These are phyloP conservation scores for Rosa rugosa DNA, from an alignment of 306 rosid species.

Conservation along the genomic window DNA sequence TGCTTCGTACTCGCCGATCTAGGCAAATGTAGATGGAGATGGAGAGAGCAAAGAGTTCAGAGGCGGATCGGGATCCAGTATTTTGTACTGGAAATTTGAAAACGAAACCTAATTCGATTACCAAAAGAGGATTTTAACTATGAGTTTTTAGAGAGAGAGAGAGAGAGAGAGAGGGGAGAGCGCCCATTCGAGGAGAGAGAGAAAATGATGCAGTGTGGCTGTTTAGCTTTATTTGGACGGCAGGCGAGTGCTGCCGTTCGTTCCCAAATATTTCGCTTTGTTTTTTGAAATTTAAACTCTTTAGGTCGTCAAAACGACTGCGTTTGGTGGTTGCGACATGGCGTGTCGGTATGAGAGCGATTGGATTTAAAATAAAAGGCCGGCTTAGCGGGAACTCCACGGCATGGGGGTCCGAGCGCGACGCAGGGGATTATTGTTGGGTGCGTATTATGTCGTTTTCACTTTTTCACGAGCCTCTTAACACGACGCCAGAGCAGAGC, in stretches of 20 bases:
- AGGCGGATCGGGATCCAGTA: slow-evolving; percentile 28
- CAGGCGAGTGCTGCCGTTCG: background rate
- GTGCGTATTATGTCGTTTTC: slow-evolving; percentile 20
- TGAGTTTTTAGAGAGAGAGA: background rate
- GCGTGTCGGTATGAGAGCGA: slow-evolving; percentile 24
- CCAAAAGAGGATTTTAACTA: background rate
- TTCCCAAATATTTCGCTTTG: background rate
- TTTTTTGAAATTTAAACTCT: background rate
- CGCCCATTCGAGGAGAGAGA: slow-evolving; percentile 23
- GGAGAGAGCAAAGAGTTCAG: background rate
- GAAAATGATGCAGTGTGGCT: slow-evolving; percentile 19
- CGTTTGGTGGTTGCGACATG: slow-evolving; percentile 10
- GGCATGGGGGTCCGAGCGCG: slow-evolving; percentile 9
- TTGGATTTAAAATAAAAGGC: slow-evolving; percentile 23
- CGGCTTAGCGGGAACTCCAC: slow-evolving; percentile 28
- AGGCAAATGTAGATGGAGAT: slow-evolving; percentile 20
- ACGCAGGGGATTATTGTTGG: slow-evolving; percentile 2
- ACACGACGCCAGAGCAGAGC: background rate
- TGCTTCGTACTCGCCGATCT: slow-evolving; percentile 18
- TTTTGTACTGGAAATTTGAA: slow-evolving; percentile 10
- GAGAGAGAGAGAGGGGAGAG: background rate
- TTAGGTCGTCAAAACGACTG: background rate
- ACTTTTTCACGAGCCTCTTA: background rate
- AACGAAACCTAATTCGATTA: background rate
- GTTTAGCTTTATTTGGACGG: slow-evolving; percentile 36